Percentiles rank a stretch among this genome's conserved stretches.
phyloP scores from a whole-genome alignment of 805 yeast genomes.

The Nematodospora valgi region DNA sequence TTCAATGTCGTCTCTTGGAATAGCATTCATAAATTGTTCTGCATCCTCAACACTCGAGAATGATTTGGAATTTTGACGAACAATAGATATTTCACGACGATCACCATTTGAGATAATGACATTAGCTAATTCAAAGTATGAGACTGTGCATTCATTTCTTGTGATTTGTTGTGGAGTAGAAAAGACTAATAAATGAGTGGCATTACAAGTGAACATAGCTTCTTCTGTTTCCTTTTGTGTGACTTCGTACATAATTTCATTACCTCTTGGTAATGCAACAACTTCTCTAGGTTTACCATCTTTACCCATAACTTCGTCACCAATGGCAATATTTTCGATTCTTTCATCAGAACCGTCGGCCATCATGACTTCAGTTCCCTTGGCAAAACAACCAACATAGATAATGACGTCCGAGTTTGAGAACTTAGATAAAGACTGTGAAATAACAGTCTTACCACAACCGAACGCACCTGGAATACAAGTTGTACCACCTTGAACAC shows the following conservation, averaged over 20 bases:
- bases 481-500: conserved; percentile 99
- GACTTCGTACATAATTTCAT: conserved; percentile 39
- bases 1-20: too few species aligned
- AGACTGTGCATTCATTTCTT: too few species aligned
- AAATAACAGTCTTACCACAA: conserved; percentile 97
- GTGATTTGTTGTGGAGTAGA: conserved; percentile 29
- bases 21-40: too few species aligned
- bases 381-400: conserved; percentile 67
- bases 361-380: conserved; percentile 42
- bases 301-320: conserved; percentile 40
- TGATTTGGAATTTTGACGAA: too few species aligned
- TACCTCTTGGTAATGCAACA: conserved; percentile 40
- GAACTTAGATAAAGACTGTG: conserved; percentile 94
- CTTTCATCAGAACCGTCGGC: conserved; percentile 35
- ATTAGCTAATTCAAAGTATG: too few species aligned
- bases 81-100: too few species aligned
- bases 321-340: conserved; percentile 33
- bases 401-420: conserved; percentile 96
- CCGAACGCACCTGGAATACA: conserved; percentile 99
- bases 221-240: conserved; percentile 25
- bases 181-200: conserved; percentile 38
- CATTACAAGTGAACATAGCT: conserved; percentile 34
- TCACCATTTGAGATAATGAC: too few species aligned
- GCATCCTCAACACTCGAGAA: too few species aligned
- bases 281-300: conserved; percentile 42